Percentiles rank a stretch among this genome's conserved stretches.
These are phyloP conservation scores for Biscutella laevigata DNA, from an alignment of 441 rosid genomes.

Conservation along the genomic window DNA sequence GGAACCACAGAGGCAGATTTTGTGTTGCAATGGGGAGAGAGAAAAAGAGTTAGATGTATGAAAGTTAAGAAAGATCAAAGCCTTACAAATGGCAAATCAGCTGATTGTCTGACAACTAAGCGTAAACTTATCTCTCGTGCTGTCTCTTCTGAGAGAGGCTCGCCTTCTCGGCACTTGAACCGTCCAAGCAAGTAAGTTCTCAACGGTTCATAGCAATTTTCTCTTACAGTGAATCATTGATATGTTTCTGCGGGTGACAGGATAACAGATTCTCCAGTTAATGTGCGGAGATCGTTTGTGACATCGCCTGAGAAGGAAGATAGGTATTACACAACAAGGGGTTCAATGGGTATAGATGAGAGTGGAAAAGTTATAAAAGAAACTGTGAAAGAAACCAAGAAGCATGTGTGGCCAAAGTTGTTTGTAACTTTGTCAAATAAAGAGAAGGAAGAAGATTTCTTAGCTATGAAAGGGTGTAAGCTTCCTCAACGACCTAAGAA, in stretches of 20 bases:
- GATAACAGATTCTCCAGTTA: slow-evolving; percentile 35
- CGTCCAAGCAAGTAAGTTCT: slow-evolving; percentile 46
- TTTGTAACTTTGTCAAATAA: slow-evolving; percentile 60
- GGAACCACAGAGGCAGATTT: slow-evolving; percentile 61
- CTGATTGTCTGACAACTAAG: slow-evolving; percentile 40
- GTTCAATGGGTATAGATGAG: slow-evolving; percentile 60
- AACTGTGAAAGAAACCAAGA: slow-evolving; percentile 45
- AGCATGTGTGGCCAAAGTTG: slow-evolving; percentile 63
- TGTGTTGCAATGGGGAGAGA: slow-evolving; percentile 80
- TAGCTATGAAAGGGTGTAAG: slow-evolving; percentile 93
- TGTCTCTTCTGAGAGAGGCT: slow-evolving; percentile 39
- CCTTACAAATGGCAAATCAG: slow-evolving; percentile 33
- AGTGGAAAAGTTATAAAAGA: slow-evolving; percentile 46
- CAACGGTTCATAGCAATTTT: too few species aligned
- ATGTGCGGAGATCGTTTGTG: slow-evolving; percentile 37
- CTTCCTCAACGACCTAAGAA: slow-evolving; percentile 84
- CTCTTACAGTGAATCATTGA: too few species aligned
- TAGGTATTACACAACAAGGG: slow-evolving; percentile 69
- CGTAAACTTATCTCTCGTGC: slow-evolving; percentile 43
- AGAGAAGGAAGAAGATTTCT: slow-evolving; percentile 89
- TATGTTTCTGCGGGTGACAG: slow-evolving; percentile 30
- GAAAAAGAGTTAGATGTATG: slow-evolving; percentile 74
- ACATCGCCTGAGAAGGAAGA: slow-evolving; percentile 70
- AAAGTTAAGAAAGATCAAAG: slow-evolving; percentile 56
- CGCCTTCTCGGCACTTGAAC: slow-evolving; percentile 37